phyloP scores from a whole-genome alignment of 345 rosid species.

The Firmiana major region DNA sequence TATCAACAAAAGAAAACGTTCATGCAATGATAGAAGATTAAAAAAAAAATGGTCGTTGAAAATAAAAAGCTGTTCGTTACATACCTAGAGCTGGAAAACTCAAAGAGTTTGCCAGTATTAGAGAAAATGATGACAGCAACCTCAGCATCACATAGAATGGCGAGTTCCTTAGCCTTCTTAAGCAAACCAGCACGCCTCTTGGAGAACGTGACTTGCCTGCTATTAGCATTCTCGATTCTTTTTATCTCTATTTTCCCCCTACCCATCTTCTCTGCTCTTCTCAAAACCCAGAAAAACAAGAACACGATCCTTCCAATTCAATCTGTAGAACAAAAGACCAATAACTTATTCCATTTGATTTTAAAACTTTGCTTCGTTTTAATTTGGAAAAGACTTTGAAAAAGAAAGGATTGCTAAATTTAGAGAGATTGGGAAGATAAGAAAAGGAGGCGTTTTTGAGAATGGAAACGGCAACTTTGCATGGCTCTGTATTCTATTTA shows the following conservation, averaged over 20 bases:
- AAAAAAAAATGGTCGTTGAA: not conserved
- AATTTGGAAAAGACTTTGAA: conserved; percentile 32
- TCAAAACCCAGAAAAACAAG: conserved; percentile 16
- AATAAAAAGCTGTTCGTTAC: not conserved
- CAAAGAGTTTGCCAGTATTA: conserved; percentile 86
- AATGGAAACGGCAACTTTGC: conserved; percentile 49
- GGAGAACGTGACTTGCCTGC: conserved; percentile 96
- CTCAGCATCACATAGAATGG: conserved; percentile 91
- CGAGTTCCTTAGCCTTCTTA: conserved; percentile 83
- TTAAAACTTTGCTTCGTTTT: not conserved
- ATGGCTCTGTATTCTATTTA: conserved; percentile 54
- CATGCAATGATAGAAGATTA: not conserved
- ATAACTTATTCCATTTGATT: conserved; percentile 1
- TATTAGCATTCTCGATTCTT: conserved; percentile 90
- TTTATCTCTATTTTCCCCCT: conserved; percentile 94
- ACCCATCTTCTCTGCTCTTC: conserved; percentile 47
- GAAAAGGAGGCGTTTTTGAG: conserved; percentile 24
- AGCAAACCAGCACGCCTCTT: conserved; percentile 90
- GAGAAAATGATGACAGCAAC: conserved; percentile 93
- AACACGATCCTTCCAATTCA: not conserved
- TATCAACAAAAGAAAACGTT: not conserved
- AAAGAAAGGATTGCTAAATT: conserved; percentile 41
- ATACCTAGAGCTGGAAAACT: conserved; percentile 79
- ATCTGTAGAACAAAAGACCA: not conserved
- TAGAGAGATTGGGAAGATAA: conserved; percentile 31